Base-by-base conservation (phyloP, 2,329 filamentous ascomycete species). In the Hypoxylon rubiginosum region DNA sequence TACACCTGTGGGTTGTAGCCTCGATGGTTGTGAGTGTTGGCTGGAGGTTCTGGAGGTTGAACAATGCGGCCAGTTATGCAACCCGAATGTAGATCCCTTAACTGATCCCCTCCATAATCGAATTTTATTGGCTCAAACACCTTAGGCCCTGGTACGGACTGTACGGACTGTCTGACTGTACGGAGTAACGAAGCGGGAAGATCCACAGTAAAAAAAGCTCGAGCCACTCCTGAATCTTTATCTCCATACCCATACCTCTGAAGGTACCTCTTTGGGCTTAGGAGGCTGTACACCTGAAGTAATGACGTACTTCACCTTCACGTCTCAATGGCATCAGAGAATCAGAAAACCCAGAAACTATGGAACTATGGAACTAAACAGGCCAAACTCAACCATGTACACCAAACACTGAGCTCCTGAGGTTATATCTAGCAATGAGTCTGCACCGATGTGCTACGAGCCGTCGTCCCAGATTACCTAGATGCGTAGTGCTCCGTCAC, bases 401-500 rank as follows among this genome's bases (percentile, higher is more conserved):
- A 28, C n/a, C 28, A n/a, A 36, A 36, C 9, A 24, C 7, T 48
- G 13, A 43, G 30, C 9, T n/a, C 5, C 11, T 8, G 32, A 56
- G n/a, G 19, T 13, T 58, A 59, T 63, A 43, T 11, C 39, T 43
- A 57, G 64, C 24, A 30, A 70, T 68, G 64, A 66, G 62, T 50
- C 50, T 66, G 64, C 54, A 45, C 15, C 56, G 62, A 66, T 57
- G 56, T 15, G 36, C 53, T 19, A 60, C 48, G 60, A 43, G 49
- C 19, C 43, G 58, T 65, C 48, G n/a, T 15, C 11, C 11, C 11
- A 58, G 24, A 59, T 36, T 51, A n/a, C 39, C 17, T 43, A 43
- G 39, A 19, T 48, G 45, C 43, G 15, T 34, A n/a, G 26, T 32
- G 13, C 28, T 8, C 50, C 19, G 34, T 34, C 55, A 28, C 17